Base-by-base conservation (phyloP, 23 red algal species). In the Gracilaria gracilis region DNA sequence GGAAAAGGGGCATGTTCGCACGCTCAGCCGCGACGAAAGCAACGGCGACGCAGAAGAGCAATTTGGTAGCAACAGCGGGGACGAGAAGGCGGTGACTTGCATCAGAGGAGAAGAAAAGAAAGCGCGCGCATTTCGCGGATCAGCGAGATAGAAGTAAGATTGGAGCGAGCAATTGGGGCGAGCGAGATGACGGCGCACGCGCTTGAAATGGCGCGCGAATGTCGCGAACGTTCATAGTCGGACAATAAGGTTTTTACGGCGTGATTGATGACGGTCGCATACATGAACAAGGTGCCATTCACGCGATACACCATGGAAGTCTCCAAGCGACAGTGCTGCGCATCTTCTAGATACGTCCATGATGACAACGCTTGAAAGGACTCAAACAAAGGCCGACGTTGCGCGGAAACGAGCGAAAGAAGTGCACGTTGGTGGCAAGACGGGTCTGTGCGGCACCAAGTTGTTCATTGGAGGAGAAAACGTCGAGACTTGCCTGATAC, bases 311-410 rank as follows among this genome's bases (percentile, higher is more conserved):
- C 75, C 36, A 57, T 54, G 34, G 75, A 5, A 23, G 16, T 54
- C 27, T 79, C 75, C 13, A 79, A 39, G 19, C 42, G 75, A 51
- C 75, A 79, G 1, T 33, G 34, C 33, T 79, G 75, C 7, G 31
- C 75, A 50, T 79, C 75, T 70, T 70, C 7, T 4, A 70, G 14
- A 24, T 35, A 39, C 4, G n/a, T 70, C 65, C 65, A 70, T 4
- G 32, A 14, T 3, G 65, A 70, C 9, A 70, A 19, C 15, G 65
- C 32, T 13, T 70, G n/a, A 35, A 14, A 70, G 19, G 13, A 14
- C 15, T 70, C 8, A 39, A 70, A 70, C 65, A 70, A 19, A 4
- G n/a, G 2, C 29, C 34, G 29, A 35, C 36, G 4, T 34, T 70
- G 29, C 4, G 35, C 9, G 13, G 27, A 36, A 37, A 31, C 1